Base-by-base conservation (phyloP, 805 yeast genomes). In the Debaryomyces tyrocola region DNA sequence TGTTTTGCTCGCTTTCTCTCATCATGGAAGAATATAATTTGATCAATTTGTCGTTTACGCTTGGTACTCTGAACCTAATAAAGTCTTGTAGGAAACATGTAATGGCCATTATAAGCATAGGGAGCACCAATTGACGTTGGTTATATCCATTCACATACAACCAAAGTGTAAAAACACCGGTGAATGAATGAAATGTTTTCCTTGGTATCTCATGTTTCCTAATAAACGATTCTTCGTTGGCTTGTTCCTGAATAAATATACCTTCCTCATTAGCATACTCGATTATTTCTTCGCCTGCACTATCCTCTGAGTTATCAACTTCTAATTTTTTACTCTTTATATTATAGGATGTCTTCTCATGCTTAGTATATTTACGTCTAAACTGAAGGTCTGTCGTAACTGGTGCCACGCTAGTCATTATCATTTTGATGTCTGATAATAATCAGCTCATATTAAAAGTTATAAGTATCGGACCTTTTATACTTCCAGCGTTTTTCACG, bases 121-220 rank as follows among this genome's bases (percentile, higher is more conserved):
- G 87, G 17, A 76, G 66, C 8, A 84, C 78, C n/a, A 91, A 78
- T 49, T 79, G 76, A 5, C 64, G 61, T 15, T 78, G 78, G 49
- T 79, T 77, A 10, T 76, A 69, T 9, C 91, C 90, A 36, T 66
- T 59, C 0, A 86, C 76, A 63, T 91, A 92, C 29, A 89, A 68
- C 57, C 78, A 85, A 34, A 94, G 66, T 1, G 97, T 84, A 37
- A 91, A 56, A 52, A 90, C 77, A 0, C 97, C 99, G 41, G 91
- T 90, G 1, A 94, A 85, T 8, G 92, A 87, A 64, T 94, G 99
- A 49, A 94, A 81, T 3, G 79, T 69, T 64, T 94, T 94, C 58
- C 99, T 79, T 4, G 96, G 95, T 14, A 94, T 72, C 66, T 94
- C 99, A 60, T 94, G 90, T 58, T 85, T 86, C 33, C 84, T 79